A percentile compares a stretch with the other conserved stretches of the same genome.
These are phyloP conservation scores for Tolypocladium nubicola DNA, from an alignment of 2,329 filamentous ascomycete species.

Conservation along the genomic window DNA sequence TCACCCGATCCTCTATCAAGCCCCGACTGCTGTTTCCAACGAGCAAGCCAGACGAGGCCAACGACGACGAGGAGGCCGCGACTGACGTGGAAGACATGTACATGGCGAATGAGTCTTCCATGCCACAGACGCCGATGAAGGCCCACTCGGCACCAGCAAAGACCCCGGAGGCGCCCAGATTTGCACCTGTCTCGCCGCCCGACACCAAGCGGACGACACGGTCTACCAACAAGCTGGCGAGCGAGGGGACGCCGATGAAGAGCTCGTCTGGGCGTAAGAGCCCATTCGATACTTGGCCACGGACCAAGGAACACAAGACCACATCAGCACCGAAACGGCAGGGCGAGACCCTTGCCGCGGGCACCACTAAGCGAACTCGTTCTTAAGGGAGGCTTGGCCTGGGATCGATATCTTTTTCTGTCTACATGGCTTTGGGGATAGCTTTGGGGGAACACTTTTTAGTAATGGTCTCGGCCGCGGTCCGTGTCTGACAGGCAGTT, in stretches of 20 bases:
- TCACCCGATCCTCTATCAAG: slow-evolving; percentile 60
- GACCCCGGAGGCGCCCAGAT: slow-evolving; percentile 46
- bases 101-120: slow-evolving; percentile 6
- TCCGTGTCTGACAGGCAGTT: not conserved
- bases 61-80: slow-evolving; percentile 48
- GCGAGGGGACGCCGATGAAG: slow-evolving; percentile 31
- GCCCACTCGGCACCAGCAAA: slow-evolving; percentile 13
- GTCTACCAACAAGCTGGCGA: slow-evolving; percentile 37
- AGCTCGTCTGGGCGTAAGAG: slow-evolving; percentile 28
- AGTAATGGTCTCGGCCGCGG: not conserved
- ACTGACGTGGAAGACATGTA: slow-evolving; percentile 47
- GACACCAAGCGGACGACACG: slow-evolving; percentile 51
- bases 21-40: slow-evolving; percentile 61
- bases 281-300: slow-evolving; percentile 59
- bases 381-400: slow-evolving; percentile 11
- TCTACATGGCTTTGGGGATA: not conserved
- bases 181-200: slow-evolving; percentile 51
- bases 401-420: not conserved
- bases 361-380: slow-evolving; percentile 24
- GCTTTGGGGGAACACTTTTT: not conserved
- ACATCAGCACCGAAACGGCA: slow-evolving; percentile 31
- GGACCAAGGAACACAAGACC: slow-evolving; percentile 46
- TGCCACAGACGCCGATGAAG: slow-evolving; percentile 27
- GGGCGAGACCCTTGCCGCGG: slow-evolving; percentile 18
- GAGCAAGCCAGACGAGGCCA: slow-evolving; percentile 30